Evolutionary conservation across 208 protist genomes (phyloP), one percentile per base, ranked within the genome.

Genomic region (Leishmania gerbilli): DNA sequence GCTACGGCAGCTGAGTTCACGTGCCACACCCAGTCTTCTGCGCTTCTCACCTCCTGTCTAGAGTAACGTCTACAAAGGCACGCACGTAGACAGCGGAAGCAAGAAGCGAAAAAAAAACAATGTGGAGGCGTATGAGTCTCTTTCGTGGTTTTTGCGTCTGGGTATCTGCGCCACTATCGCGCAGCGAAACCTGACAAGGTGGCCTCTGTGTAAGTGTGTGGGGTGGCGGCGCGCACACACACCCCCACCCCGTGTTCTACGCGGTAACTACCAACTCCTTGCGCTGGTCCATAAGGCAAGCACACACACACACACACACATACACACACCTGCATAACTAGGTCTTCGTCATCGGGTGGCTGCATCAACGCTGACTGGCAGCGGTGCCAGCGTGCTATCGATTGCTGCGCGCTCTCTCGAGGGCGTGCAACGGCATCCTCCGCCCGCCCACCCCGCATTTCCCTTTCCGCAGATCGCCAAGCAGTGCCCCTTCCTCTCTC

Each of bases 1-100:
- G 89, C 65, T 89, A 90, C 72, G 85, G 78, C 45, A 77, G 71
- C 34, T 88, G 74, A 79, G 31, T 15, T n/a, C 60, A 17, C 19
- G n/a, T 11, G 72, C 19, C 27, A 24, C 24, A 15, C 34, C 31
- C 7, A 1, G 4, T 17, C 17, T 9, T 62, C 31, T 13, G 8
- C 31, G 8, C 0, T 55, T 51, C 24, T 51, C 2, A 31, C 27
- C 21, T 1, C n/a, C 24, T 53, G 8, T 55, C 69, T 31, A 13
- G 3, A 34, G 40, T n/a, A 3, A 53, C 27, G 37, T 51, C 15
- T n/a, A 8, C 27, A 51, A 2, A 53, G 5, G 11, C 40, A 55
- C 27, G 45, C 45, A n/a, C 21, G 11, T 6, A 27, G n/a, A 8
- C 45, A 13, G 11, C 13, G 11, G 13, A 45, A 47, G 7, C 3